These are phyloP conservation scores for Phaeodactylum tricornutum DNA, from an alignment of 108 stramenopile genomes.

Conservation along the genomic window DNA sequence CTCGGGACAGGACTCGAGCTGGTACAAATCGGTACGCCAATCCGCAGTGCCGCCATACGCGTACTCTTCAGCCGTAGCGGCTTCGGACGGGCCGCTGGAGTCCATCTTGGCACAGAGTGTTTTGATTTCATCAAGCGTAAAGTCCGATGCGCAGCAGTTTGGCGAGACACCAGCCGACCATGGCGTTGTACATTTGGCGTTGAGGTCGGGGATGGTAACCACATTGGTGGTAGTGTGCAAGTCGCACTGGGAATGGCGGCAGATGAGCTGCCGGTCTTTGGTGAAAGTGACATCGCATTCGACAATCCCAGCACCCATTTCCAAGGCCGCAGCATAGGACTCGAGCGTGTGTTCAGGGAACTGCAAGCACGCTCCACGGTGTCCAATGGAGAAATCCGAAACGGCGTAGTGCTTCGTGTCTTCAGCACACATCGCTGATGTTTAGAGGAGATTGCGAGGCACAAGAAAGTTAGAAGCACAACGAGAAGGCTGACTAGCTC, in stretches of 20 bases:
- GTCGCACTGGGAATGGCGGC: constrained; percentile 69
- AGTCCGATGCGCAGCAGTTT: constrained; percentile 62
- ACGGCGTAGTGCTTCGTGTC: constrained; percentile 12
- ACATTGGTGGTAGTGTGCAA: constrained; percentile 62
- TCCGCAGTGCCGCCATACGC: constrained; percentile 50
- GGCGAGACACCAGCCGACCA: constrained; percentile 29
- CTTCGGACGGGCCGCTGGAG: constrained; percentile 22
- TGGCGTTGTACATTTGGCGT: constrained; percentile 58
- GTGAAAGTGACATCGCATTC: constrained; percentile 81
- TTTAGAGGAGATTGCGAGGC: not conserved
- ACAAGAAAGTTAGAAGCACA: no score
- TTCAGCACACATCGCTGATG: constrained; percentile 30
- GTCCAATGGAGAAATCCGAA: constrained; percentile 62
- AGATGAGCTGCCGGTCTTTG: constrained; percentile 48
- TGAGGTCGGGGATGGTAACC: constrained; percentile 31
- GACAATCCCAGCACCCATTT: constrained; percentile 55
- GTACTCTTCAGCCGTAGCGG: constrained; percentile 23
- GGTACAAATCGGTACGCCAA: constrained; percentile 56
- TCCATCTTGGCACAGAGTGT: constrained; percentile 74
- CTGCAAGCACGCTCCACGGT: constrained; percentile 59
- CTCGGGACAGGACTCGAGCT: constrained; percentile 30
- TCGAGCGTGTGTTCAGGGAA: constrained; percentile 48
- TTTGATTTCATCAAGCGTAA: constrained; percentile 61
- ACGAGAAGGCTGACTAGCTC: not conserved
- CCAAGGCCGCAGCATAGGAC: constrained; percentile 2